These are phyloP conservation scores for Chernovozyma sophiae-reginae DNA, from an alignment of 1,139 yeast species.

Conservation along the genomic window DNA sequence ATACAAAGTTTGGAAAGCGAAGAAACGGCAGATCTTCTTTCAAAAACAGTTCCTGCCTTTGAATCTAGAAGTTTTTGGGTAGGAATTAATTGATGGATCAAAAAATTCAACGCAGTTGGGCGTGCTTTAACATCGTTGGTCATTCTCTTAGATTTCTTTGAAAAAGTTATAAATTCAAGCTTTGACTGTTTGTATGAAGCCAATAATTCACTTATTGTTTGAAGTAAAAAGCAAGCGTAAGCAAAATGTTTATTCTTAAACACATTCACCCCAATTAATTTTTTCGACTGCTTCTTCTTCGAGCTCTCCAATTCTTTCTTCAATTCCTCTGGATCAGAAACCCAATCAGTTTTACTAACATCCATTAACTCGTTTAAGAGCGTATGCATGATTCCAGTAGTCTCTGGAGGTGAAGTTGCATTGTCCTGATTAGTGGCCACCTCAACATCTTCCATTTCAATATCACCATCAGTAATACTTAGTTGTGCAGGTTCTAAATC, in stretches of 20 bases:
- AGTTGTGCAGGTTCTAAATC: too few relatives aligned
- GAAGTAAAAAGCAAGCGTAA: slow-evolving; percentile 65
- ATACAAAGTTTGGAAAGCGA: slow-evolving; percentile 51
- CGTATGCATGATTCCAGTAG: slow-evolving; percentile 60
- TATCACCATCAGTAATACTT: slow-evolving; percentile 18
- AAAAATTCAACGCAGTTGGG: slow-evolving; percentile 70
- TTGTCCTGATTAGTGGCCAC: slow-evolving; percentile 7
- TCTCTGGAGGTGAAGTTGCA: not conserved
- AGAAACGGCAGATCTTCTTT: slow-evolving; percentile 43
- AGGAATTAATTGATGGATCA: slow-evolving; percentile 72
- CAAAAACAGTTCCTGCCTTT: slow-evolving; percentile 28
- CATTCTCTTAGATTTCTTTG: slow-evolving; percentile 44
- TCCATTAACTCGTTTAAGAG: slow-evolving; percentile 63
- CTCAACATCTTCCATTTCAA: slow-evolving; percentile 30
- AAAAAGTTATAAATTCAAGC: slow-evolving; percentile 74
- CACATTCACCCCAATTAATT: slow-evolving; percentile 22
- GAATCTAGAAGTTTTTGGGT: slow-evolving; percentile 38
- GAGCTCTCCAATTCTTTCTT: slow-evolving; percentile 8
- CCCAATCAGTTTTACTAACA: slow-evolving; percentile 50
- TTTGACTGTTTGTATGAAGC: slow-evolving; percentile 80
- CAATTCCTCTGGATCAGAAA: slow-evolving; percentile 25
- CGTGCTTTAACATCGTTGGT: slow-evolving; percentile 48
- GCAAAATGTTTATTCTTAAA: slow-evolving; percentile 49
- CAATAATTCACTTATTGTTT: slow-evolving; percentile 64
- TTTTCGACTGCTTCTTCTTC: slow-evolving; percentile 13